These are phyloP conservation scores for Vitis hybrid DNA, from an alignment of 177 flowering plant species.

Conservation along the genomic window DNA sequence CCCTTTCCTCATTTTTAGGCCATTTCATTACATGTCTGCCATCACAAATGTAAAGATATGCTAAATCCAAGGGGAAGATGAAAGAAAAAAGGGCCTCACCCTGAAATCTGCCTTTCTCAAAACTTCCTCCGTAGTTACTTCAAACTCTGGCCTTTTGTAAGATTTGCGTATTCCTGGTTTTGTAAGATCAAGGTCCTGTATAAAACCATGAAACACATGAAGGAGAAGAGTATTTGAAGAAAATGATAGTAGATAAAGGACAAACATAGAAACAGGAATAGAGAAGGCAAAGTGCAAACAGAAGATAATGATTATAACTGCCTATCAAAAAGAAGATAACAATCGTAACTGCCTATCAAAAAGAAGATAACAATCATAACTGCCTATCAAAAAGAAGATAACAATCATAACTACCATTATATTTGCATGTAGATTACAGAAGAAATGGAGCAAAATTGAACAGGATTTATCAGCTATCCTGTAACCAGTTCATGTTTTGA, in stretches of 20 bases:
- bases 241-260: neutral
- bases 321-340: too few species aligned
- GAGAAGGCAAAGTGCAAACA: neutral
- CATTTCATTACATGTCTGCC: too few species aligned
- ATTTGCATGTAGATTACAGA: too few species aligned
- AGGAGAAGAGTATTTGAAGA: constrained; percentile 7
- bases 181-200: constrained; percentile 63
- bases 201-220: neutral
- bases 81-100: constrained; percentile 33
- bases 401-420: too few species aligned
- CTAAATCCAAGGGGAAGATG: constrained; percentile 8
- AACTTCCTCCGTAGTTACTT: constrained; percentile 56
- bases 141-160: constrained; percentile 30
- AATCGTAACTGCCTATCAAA: too few species aligned
- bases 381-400: too few species aligned
- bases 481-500: too few species aligned
- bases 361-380: too few species aligned
- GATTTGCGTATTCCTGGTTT: constrained; percentile 37
- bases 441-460: too few species aligned
- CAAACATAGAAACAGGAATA: neutral
- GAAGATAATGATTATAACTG: too few species aligned
- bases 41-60: neutral
- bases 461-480: too few species aligned
- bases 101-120: constrained; percentile 64
- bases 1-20: too few species aligned